phyloP scores from a whole-genome alignment of 345 rosid genomes.

The Syzygium oleosum region DNA sequence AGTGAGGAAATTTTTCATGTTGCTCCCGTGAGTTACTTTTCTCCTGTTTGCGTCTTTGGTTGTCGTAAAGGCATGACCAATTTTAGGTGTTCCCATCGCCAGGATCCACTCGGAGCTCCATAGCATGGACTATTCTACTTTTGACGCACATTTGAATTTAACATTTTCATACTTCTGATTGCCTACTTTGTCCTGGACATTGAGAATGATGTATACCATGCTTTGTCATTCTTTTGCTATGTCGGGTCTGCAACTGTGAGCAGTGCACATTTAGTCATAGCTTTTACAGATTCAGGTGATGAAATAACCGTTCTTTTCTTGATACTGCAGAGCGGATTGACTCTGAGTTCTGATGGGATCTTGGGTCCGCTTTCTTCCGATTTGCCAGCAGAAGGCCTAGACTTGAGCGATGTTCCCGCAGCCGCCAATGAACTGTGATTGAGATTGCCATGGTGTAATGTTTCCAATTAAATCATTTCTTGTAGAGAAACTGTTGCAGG shows the following conservation, averaged over 20 bases:
- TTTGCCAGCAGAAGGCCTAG: constrained; percentile 73
- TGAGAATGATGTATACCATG: background rate
- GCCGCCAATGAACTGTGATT: constrained; percentile 14
- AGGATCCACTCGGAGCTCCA: background rate
- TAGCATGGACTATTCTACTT: background rate
- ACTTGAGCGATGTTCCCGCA: constrained; percentile 42
- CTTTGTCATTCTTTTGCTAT: background rate
- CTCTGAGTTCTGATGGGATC: constrained; percentile 70
- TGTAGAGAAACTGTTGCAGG: background rate
- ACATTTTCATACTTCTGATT: background rate
- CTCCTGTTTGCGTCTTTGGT: background rate
- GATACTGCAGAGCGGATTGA: constrained; percentile 65
- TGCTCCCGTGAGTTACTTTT: background rate
- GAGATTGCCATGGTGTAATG: background rate
- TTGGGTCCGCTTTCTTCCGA: constrained; percentile 65
- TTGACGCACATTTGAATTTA: background rate
- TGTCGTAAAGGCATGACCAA: background rate
- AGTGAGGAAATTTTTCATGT: background rate
- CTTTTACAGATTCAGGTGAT: background rate
- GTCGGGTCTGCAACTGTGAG: background rate
- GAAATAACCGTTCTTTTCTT: background rate
- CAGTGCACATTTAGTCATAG: background rate
- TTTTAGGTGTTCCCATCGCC: background rate
- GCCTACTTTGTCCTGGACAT: background rate
- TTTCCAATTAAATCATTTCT: background rate